A percentile compares a stretch with the other conserved stretches of the same genome.
phyloP scores from a whole-genome alignment of 768 basidiomycete genomes.

The Calocera cornea region DNA sequence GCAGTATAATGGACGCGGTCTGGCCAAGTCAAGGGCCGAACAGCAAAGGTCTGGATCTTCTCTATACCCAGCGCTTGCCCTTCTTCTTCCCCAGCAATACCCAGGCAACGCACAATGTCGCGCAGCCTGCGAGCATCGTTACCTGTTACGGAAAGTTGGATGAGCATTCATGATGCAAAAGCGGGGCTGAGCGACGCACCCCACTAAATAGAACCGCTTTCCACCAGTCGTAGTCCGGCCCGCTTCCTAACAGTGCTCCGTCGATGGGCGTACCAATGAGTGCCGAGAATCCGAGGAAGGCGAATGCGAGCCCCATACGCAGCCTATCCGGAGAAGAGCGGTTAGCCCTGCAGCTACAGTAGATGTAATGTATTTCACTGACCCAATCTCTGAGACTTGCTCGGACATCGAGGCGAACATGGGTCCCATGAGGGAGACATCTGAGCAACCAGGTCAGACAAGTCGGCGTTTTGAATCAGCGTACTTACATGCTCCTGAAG shows the following conservation, averaged over 20 bases:
- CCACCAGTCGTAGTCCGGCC: background rate
- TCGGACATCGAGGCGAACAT: background rate
- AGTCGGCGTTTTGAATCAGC: too few species aligned
- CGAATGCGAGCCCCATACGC: constrained; percentile 36
- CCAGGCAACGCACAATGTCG: background rate
- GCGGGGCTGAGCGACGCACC: background rate
- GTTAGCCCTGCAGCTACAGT: too few species aligned
- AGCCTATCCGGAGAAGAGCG: too few species aligned
- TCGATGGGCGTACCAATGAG: constrained; percentile 41
- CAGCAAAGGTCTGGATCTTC: too few species aligned
- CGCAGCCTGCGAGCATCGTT: background rate
- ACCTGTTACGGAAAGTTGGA: background rate
- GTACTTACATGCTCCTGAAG: constrained; percentile 12
- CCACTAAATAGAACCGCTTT: background rate
- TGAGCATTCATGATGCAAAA: background rate
- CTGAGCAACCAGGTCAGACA: background rate
- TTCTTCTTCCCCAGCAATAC: background rate
- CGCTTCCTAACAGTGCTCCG: constrained; percentile 19
- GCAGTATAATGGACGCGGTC: too few species aligned
- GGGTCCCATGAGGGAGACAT: background rate
- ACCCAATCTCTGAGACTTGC: background rate
- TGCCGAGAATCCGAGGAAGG: constrained; percentile 33
- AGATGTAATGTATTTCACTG: too few species aligned
- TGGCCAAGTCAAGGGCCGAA: too few species aligned
- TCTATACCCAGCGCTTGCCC: background rate